Evolutionary conservation across 2,329 filamentous ascomycete species (phyloP), one percentile per base, ranked within the genome.

Genomic region (Monosporascus sp.): DNA sequence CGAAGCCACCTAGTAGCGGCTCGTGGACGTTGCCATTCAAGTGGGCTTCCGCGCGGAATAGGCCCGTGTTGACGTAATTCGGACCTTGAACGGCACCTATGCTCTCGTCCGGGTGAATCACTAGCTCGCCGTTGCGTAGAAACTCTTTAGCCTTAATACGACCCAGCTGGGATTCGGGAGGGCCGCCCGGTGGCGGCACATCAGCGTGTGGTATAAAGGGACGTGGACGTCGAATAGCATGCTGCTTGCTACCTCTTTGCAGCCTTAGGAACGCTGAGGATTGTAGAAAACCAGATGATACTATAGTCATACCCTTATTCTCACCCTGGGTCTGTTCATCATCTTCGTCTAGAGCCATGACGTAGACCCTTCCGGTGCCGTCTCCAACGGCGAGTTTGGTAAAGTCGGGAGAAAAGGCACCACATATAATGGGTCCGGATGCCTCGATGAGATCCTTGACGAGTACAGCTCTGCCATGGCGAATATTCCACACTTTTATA

Each of bases 401-500:
- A 36, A 71, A 73, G 60, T 85, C 78, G 0, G 78, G 77, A 0
- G 81, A 84, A 55, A 86, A 87, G 2, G 75, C 73, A 1, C 84
- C 84, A 53, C 73, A 78, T 0, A 80, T 80, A 19, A 87, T 78
- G 0, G 82, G 80, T 0, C 76, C 82, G 0, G 80, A 73, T 1
- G 78, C 77, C 54, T 80, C 74, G 1, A 86, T 69, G 1, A 86
- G 67, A 49, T 79, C 73, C 22, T 79, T 75, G 5, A 86, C 71
- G 45, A 81, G 73, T 0, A 58, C 55, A 74, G 78, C 50, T 70
- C 64, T 27, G 58, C 68, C 49, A 49, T 62, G 45, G 72, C 80
- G 77, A 8, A 86, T 68, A 56, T 86, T 82, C 84, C 84, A 87
- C 2, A 82, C 81, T 55, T 83, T 85, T 17, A 87, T 73, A 0